phyloP scores from a whole-genome alignment of 2,329 filamentous ascomycete genomes.

The Cladosporium oxysporum region DNA sequence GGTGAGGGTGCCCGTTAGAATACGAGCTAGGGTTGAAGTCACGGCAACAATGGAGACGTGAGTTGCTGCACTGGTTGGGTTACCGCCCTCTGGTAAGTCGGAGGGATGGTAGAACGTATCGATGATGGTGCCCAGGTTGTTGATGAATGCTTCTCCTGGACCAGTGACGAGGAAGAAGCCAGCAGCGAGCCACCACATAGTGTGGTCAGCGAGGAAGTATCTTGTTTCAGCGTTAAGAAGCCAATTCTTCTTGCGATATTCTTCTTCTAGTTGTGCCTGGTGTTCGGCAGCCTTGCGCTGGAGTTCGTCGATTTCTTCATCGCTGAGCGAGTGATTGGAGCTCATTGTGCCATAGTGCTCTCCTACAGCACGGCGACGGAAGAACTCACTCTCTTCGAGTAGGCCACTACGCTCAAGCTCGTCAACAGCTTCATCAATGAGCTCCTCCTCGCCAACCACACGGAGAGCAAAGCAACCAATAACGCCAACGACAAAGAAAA shows the following conservation, averaged over 20 bases:
- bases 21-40: constrained; percentile 84
- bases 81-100: constrained; percentile 44
- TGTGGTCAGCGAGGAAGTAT: constrained; percentile 79
- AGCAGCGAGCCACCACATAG: constrained; percentile 92
- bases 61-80: constrained; percentile 68
- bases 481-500: constrained; percentile 71
- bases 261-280: constrained; percentile 52
- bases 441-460: constrained; percentile 79
- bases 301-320: constrained; percentile 50
- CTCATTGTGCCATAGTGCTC: constrained; percentile 61
- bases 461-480: constrained; percentile 73
- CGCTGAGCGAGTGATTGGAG: constrained; percentile 42
- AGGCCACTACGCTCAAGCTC: constrained; percentile 88
- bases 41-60: constrained; percentile 92
- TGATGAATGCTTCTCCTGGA: constrained; percentile 96
- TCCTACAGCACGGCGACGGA: constrained; percentile 45
- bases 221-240: constrained; percentile 88
- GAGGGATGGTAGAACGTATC: constrained; percentile 75
- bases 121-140: constrained; percentile 93
- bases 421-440: constrained; percentile 88
- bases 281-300: constrained; percentile 49
- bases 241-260: constrained; percentile 78
- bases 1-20: constrained; percentile 85
- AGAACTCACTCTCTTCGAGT: constrained; percentile 72
- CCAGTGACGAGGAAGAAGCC: constrained; percentile 93